A percentile compares a stretch with the other conserved stretches of the same genome.
Evolutionary conservation across 2,329 filamentous ascomycete genomes (phyloP).

Genomic region (Trichoderma hamatum): DNA sequence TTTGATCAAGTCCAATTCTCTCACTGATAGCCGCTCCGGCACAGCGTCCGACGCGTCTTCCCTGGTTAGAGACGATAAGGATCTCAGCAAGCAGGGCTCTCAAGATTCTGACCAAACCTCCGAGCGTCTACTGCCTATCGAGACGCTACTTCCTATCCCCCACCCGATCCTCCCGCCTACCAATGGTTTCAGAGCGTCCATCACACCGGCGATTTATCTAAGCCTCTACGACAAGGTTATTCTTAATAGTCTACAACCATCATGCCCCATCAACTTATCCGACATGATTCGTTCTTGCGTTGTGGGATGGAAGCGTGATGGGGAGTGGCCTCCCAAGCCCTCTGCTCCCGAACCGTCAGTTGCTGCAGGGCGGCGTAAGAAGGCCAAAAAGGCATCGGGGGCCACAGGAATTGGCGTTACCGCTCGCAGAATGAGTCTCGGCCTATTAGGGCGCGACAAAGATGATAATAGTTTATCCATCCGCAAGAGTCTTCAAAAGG

Average conservation of each 20-base stretch:
- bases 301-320: conserved; percentile 87
- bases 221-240: conserved; percentile 91
- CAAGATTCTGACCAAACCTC: conserved; percentile 40
- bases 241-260: conserved; percentile 75
- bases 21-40: conserved; percentile 39
- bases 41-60: conserved; percentile 50
- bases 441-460: conserved; percentile 48
- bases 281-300: conserved; percentile 83
- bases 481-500: conserved; percentile 51
- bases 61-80: conserved; percentile 43
- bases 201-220: conserved; percentile 72
- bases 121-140: conserved; percentile 48
- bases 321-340: conserved; percentile 78
- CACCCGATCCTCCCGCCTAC: conserved; percentile 71
- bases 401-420: conserved; percentile 36
- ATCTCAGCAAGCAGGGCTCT: conserved; percentile 38
- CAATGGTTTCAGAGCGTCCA: conserved; percentile 77
- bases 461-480: conserved; percentile 47
- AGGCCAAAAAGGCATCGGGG: conserved; percentile 39
- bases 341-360: conserved; percentile 46
- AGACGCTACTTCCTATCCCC: conserved; percentile 71
- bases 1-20: conserved; percentile 9
- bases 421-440: conserved; percentile 52
- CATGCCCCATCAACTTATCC: conserved; percentile 82
- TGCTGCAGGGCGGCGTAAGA: conserved; percentile 44